Evolutionary conservation across 495 filamentous ascomycete genomes (phyloP).

Genomic region (Hyaloscypha variabilis): DNA sequence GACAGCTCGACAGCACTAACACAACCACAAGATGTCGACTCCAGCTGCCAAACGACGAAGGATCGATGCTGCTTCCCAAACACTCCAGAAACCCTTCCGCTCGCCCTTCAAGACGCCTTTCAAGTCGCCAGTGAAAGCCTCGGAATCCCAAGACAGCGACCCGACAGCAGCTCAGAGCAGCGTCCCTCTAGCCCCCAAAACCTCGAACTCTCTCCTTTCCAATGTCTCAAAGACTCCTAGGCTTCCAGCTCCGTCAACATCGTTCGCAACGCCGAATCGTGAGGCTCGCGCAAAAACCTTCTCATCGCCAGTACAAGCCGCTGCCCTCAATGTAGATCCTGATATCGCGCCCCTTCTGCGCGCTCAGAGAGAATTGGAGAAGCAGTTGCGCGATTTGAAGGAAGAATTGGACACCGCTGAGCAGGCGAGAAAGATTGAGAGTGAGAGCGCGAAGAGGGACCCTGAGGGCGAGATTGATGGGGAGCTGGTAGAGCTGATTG

Average conservation of each 20-base stretch:
- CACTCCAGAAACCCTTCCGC: constrained; percentile 68
- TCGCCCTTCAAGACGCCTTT: constrained; percentile 67
- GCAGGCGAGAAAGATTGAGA: constrained; percentile 32
- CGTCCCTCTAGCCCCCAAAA: constrained; percentile 18
- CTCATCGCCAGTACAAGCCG: constrained; percentile 20
- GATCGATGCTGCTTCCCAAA: constrained; percentile 47
- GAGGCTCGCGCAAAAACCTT: constrained; percentile 11
- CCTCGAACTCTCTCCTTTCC: constrained; percentile 19
- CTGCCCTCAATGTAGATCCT: constrained; percentile 33
- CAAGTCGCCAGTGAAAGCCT: constrained; percentile 60
- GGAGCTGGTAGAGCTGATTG: constrained; percentile 27
- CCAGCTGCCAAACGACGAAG: constrained; percentile 57
- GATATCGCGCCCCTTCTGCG: constrained; percentile 26
- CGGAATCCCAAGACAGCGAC: constrained; percentile 15
- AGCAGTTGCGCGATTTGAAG: constrained; percentile 33
- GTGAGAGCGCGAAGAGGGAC: constrained; percentile 20
- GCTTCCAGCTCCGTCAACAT: background rate
- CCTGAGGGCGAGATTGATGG: constrained; percentile 27
- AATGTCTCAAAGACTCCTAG: background rate
- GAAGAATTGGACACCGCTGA: constrained; percentile 32
- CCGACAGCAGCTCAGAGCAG: constrained; percentile 9
- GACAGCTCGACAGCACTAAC: constrained; percentile 26
- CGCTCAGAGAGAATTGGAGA: constrained; percentile 31
- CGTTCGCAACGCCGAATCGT: background rate
- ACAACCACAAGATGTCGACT: constrained; percentile 27